Evolutionary conservation across 257 asterid species (phyloP).

Genomic region (Nicotiana obtusifolia): DNA sequence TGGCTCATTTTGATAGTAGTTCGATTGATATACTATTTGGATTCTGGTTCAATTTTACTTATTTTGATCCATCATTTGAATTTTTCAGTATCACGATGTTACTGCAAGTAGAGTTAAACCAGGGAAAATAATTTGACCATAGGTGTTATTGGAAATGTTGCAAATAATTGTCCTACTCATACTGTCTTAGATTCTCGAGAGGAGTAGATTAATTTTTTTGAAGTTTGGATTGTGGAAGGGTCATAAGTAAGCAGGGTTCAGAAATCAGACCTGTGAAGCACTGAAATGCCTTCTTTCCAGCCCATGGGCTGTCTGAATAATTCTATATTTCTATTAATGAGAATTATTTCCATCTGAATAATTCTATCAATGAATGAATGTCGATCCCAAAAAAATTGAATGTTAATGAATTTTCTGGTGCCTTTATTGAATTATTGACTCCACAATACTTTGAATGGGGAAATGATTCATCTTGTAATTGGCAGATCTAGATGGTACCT

Average conservation of each 20-base stretch:
- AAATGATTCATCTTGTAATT: neutral
- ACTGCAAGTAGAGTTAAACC: neutral
- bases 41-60: neutral
- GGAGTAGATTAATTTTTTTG: neutral
- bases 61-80: neutral
- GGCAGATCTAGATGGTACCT: neutral
- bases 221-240: neutral
- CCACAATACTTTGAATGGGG: neutral
- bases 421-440: neutral
- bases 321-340: no score
- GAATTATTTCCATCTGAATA: neutral
- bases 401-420: neutral
- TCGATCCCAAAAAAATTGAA: no score
- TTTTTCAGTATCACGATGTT: neutral
- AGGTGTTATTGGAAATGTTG: neutral
- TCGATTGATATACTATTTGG: neutral
- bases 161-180: neutral
- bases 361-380: neutral
- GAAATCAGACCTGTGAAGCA: neutral
- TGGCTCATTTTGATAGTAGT: conserved; percentile 18
- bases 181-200: neutral
- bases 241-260: neutral
- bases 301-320: neutral
- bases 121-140: neutral
- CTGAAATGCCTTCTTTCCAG: neutral